These are phyloP conservation scores for Gastroboletus turbinatus DNA, from an alignment of 1,284 basidiomycete genomes.

Conservation along the genomic window DNA sequence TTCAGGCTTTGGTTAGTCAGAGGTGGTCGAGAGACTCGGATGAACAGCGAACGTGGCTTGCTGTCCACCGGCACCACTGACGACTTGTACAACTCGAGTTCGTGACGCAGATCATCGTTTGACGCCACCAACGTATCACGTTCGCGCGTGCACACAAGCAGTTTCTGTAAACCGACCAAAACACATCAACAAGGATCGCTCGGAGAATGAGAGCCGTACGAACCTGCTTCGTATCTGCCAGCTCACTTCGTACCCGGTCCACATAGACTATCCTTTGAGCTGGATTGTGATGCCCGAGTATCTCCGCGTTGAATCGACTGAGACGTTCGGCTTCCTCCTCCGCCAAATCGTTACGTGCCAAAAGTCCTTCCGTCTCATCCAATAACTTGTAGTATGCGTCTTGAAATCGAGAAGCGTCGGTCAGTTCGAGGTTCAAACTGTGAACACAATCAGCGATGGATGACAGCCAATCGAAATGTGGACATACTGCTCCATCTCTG, in stretches of 20 bases:
- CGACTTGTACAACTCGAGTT: conserved; percentile 71
- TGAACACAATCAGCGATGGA: neutral
- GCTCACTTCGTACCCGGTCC: conserved; percentile 65
- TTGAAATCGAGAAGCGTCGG: conserved; percentile 59
- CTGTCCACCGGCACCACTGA: conserved; percentile 53
- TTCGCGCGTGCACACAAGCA: conserved; percentile 53
- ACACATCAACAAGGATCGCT: neutral
- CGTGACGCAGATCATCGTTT: conserved; percentile 56
- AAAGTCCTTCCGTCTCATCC: conserved; percentile 59
- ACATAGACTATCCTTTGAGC: conserved; percentile 74
- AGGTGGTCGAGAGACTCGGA: conserved; percentile 57
- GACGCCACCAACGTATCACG: conserved; percentile 48
- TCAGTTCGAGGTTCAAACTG: conserved; percentile 58
- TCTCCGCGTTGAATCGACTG: conserved; percentile 75
- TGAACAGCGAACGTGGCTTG: conserved; percentile 64
- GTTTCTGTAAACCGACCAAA: conserved; percentile 43
- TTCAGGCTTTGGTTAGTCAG: conserved; percentile 49
- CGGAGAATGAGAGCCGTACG: conserved; percentile 15
- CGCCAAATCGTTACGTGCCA: conserved; percentile 69
- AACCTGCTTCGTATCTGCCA: conserved; percentile 72
- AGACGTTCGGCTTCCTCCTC: conserved; percentile 68
- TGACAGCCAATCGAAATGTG: neutral
- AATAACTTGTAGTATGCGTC: conserved; percentile 63
- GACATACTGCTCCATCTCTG: conserved; percentile 62
- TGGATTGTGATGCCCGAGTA: conserved; percentile 71